phyloP scores from a whole-genome alignment of 495 filamentous ascomycete species.

The Glonium stellatum region DNA sequence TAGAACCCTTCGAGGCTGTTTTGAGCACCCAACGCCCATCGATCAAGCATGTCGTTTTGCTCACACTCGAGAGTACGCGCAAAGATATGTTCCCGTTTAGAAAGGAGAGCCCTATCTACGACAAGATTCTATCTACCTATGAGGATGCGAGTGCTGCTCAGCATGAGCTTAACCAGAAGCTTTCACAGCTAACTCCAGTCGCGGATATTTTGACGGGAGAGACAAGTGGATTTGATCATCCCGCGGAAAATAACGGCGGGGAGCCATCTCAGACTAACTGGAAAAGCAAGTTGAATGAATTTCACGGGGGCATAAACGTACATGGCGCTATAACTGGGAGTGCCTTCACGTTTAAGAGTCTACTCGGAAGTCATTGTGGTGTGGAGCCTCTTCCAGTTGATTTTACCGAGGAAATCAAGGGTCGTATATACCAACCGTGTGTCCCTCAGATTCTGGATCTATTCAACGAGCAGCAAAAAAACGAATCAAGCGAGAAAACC shows the following conservation, averaged over 20 bases:
- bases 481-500: slow-evolving; percentile 25
- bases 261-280: background rate
- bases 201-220: slow-evolving; percentile 43
- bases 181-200: slow-evolving; percentile 37
- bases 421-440: slow-evolving; percentile 48
- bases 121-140: slow-evolving; percentile 36
- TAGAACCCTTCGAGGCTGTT: slow-evolving; percentile 32
- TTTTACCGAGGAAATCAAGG: slow-evolving; percentile 41
- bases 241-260: background rate
- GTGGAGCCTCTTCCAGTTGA: slow-evolving; percentile 43
- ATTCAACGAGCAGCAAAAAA: slow-evolving; percentile 38
- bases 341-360: slow-evolving; percentile 44
- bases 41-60: slow-evolving; percentile 41
- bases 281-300: slow-evolving; percentile 15
- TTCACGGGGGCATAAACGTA: slow-evolving; percentile 41
- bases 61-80: slow-evolving; percentile 44
- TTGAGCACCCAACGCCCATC: slow-evolving; percentile 34
- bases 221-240: slow-evolving; percentile 36
- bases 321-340: slow-evolving; percentile 41
- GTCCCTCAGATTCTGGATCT: slow-evolving; percentile 42
- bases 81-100: slow-evolving; percentile 45
- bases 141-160: slow-evolving; percentile 21
- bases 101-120: slow-evolving; percentile 38
- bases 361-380: slow-evolving; percentile 43
- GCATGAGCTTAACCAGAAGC: slow-evolving; percentile 29